Evolutionary conservation across 352 stramenopile species (phyloP), one percentile per base, ranked within the genome.

Genomic region (Pythium monospermum): DNA sequence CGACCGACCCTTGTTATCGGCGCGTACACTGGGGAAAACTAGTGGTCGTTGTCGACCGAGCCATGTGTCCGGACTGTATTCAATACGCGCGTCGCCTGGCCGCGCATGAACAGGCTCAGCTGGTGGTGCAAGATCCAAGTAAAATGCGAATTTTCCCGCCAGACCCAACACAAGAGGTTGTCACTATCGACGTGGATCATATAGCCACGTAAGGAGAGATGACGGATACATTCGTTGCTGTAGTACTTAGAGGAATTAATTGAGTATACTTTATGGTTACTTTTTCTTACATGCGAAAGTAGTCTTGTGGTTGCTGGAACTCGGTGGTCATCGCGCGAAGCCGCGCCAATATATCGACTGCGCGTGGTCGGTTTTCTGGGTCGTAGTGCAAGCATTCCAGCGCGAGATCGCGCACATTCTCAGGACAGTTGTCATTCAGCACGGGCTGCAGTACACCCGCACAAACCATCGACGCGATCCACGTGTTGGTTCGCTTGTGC

Each of bases 41-140:
- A 8, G 54, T 69, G 7, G 54, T 93, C 28, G 49, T 84, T 10
- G 79, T 93, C 3, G 77, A 91, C 33, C 79, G 77, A 31, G 52
- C 47, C 10, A 93, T 93, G 83, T 93, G 83, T 49, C 30, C 66
- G 3, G 83, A 93, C 52, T 93, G 83, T 50, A 76, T 91, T 22
- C 57, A 65, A 25, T 93, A 89, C 39, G 75, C 64, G 0, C 46
- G 60, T 7, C 64, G 64, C 22, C 64, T 89, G 39, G 77, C 77
- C 0, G 51, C 38, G 8, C 53, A 52, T 43, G 76, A 91, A 39
- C 46, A 68, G 11, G 53, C 61, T 7, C 40, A 31, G 3, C 59
- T 93, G n/a, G 35, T 12, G 13, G 63, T 93, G 3, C 53, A 71
- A 65, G 82, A 93, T 33, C 82, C 82, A 0, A 30, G 54, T 0